Percentiles rank a stretch among this genome's conserved stretches.
These are phyloP conservation scores for Drechslerella coelobrocha DNA, from an alignment of 2,329 filamentous ascomycete genomes.

Conservation along the genomic window DNA sequence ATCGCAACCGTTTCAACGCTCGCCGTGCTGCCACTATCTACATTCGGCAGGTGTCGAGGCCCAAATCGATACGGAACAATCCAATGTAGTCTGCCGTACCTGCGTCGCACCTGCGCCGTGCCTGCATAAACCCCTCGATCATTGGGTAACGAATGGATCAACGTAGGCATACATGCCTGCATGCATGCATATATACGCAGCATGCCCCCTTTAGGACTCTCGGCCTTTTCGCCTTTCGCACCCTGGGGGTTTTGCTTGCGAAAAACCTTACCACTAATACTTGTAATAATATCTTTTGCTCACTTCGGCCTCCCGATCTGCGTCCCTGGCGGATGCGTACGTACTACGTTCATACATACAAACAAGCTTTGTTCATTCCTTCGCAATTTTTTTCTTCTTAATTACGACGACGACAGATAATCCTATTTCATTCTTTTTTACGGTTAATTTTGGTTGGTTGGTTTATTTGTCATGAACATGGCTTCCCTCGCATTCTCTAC, in stretches of 20 bases:
- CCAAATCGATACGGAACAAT: too few relatives aligned
- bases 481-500: conserved; percentile 32
- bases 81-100: not conserved
- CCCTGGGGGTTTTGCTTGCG: not conserved
- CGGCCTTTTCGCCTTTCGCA: too few relatives aligned
- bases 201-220: not conserved
- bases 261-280: too few relatives aligned
- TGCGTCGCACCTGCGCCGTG: not conserved
- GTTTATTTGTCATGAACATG: conserved; percentile 9
- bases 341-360: too few relatives aligned
- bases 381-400: too few relatives aligned
- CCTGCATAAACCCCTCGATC: not conserved
- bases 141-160: not conserved
- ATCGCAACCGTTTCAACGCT: too few relatives aligned
- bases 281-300: too few relatives aligned
- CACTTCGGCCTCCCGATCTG: not conserved
- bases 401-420: too few relatives aligned
- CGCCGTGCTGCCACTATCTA: too few relatives aligned
- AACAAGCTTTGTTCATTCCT: too few relatives aligned
- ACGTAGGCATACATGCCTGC: not conserved
- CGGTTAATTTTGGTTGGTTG: not conserved
- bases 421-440: too few relatives aligned
- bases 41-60: too few relatives aligned
- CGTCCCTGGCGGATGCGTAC: not conserved
- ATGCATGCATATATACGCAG: not conserved